Base-by-base conservation (phyloP, 2,329 filamentous ascomycete species). In the Zasmidium citrigriseum region DNA sequence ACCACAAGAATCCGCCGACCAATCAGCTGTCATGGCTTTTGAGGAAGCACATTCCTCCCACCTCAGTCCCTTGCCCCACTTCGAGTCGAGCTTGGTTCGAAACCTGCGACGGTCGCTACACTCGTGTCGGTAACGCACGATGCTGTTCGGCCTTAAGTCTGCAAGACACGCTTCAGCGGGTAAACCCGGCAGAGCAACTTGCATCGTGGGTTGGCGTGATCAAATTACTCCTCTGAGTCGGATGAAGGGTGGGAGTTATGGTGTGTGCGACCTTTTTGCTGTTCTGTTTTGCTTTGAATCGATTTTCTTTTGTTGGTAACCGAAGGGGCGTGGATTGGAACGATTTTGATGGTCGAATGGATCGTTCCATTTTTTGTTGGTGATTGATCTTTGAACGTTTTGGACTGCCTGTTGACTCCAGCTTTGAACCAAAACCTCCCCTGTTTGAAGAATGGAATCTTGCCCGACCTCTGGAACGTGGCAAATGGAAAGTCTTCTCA, bases 71-170 rank as follows among this genome's bases (percentile, higher is more conserved):
- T 41, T 41, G 34, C 34, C 34, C 34, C 14, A 41, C 34, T n/a
- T 11, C 34, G 18, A 9, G 34, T 41, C 34, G 34, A 41, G 34
- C 34, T 41, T 41, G 34, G 34, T 41, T 41, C 34, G 34, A 41
- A 41, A n/a, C 34, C 34, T n/a, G 34, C 34, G 34, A 41, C 14
- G 34, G 34, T 41, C 34, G 34, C 34, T 27, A 25, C 47, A 49
- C 47, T 49, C 47, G 47, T 25, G 22, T 49, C 47, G 23, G 47
- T 24, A 49, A 49, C 24, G 47, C 22, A 25, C 47, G 47, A 49
- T 27, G 47, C 47, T 49, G 47, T 49, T 25, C 24, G 47, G 22
- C 22, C 22, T 23, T 49, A 49, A 49, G 47, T 23, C 22, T 23
- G 47, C 24, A 25, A 25, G 47, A 49, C n/a, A 49, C 24, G 22